Evolutionary conservation across 2,329 filamentous ascomycete species (phyloP).

Genomic region (Cladosporium sp.): DNA sequence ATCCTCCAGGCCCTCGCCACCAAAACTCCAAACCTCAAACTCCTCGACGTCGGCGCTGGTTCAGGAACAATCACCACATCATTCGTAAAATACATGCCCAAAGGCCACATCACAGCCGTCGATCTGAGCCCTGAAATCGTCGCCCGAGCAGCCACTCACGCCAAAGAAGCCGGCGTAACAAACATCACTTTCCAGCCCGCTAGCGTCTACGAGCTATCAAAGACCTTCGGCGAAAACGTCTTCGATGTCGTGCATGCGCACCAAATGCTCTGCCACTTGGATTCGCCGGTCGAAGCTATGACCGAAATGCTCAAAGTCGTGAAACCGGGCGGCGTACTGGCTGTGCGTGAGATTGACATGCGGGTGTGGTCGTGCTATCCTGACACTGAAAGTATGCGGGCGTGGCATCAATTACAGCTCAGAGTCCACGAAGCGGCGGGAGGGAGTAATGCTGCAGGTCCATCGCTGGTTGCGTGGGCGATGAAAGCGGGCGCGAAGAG

Average conservation of each 20-base stretch:
- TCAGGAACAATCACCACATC: conserved; percentile 47
- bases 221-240: conserved; percentile 37
- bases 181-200: conserved; percentile 39
- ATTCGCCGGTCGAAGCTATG: conserved; percentile 47
- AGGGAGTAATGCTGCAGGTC: conserved; percentile 23
- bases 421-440: conserved; percentile 28
- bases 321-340: conserved; percentile 52
- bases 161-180: conserved; percentile 32
- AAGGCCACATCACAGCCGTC: conserved; percentile 42
- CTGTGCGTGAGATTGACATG: conserved; percentile 39
- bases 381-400: conserved; percentile 30
- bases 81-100: conserved; percentile 40
- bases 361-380: conserved; percentile 37
- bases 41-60: conserved; percentile 47
- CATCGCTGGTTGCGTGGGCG: conserved; percentile 28
- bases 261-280: conserved; percentile 56
- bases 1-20: conserved; percentile 21
- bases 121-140: conserved; percentile 44
- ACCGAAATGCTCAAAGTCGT: conserved; percentile 52
- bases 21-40: conserved; percentile 27
- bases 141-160: conserved; percentile 35
- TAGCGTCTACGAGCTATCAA: conserved; percentile 31
- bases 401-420: conserved; percentile 34
- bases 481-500: conserved; percentile 38
- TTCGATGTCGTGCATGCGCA: conserved; percentile 60